phyloP scores from a whole-genome alignment of 495 filamentous ascomycete genomes.

The Daldinia caldariorum region DNA sequence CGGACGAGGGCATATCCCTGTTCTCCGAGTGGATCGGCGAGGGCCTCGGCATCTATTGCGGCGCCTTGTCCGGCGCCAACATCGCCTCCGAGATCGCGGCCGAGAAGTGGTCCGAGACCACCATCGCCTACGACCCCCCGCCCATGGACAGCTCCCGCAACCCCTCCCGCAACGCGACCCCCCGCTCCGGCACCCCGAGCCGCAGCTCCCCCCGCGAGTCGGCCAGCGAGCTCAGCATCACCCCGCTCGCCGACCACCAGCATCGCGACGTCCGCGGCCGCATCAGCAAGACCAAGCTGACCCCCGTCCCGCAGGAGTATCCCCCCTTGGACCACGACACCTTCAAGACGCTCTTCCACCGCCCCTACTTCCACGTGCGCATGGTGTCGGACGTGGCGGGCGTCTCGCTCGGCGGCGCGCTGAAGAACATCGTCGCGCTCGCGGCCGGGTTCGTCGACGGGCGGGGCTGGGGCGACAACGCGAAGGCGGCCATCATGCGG shows the following conservation, averaged over 20 bases:
- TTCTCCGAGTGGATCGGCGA: conserved; percentile 96
- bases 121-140: conserved; percentile 94
- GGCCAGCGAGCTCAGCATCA: conserved; percentile 67
- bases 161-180: conserved; percentile 74
- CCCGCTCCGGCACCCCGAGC: conserved; percentile 64
- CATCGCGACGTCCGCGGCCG: conserved; percentile 72
- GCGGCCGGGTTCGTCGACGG: conserved; percentile 96
- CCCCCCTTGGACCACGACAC: conserved; percentile 82
- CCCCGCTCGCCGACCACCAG: conserved; percentile 51
- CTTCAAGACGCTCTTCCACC: conserved; percentile 87
- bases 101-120: conserved; percentile 97
- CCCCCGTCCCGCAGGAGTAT: conserved; percentile 78
- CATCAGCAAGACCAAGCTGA: conserved; percentile 71
- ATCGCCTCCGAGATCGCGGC: conserved; percentile 94
- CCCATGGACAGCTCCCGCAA: conserved; percentile 76
- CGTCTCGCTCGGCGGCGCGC: conserved; percentile 91
- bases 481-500: conserved; percentile 96
- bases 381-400: conserved; percentile 93
- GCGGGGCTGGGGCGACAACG: conserved; percentile 96
- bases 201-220: conserved; percentile 50
- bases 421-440: conserved; percentile 97
- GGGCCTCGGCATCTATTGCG: conserved; percentile 93
- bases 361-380: conserved; percentile 96
- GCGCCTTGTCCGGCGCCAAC: conserved; percentile 95
- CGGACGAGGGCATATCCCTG: conserved; percentile 79